phyloP scores from a whole-genome alignment of 78 protist species.

The Dictyostelium intermedium region DNA sequence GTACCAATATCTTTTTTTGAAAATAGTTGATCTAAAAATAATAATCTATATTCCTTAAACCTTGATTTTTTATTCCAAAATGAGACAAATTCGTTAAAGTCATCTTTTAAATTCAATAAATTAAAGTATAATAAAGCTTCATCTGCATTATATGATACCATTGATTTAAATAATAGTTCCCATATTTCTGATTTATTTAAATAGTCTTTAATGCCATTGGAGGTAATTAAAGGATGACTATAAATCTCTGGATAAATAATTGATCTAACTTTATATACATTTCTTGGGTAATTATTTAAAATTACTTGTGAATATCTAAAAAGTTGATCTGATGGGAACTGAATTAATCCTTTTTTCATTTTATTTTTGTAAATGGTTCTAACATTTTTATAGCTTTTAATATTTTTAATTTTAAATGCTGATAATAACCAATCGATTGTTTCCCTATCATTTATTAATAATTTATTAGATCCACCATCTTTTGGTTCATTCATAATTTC shows the following conservation, averaged over 20 bases:
- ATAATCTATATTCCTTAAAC: background rate
- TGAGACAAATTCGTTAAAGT: background rate
- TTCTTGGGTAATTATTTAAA: background rate
- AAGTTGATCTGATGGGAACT: background rate
- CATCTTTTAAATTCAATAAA: background rate
- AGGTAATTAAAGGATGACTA: background rate
- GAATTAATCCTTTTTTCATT: background rate
- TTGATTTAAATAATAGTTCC: background rate
- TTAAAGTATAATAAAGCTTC: background rate
- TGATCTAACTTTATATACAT: background rate
- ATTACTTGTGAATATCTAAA: background rate
- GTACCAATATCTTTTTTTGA: background rate
- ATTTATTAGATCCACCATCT: background rate
- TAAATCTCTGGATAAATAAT: background rate
- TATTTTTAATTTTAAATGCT: background rate
- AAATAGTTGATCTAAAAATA: background rate
- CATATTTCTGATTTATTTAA: background rate
- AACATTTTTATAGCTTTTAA: background rate
- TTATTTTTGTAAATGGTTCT: background rate
- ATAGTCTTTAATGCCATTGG: background rate
- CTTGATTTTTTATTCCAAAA: background rate
- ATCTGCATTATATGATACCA: background rate
- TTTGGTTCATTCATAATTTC: background rate
- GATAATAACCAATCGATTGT: background rate
- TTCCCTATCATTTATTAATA: background rate